These are phyloP conservation scores for Synchytrium microbalum DNA, from an alignment of 371 early-diverging fungal species.

Conservation along the genomic window DNA sequence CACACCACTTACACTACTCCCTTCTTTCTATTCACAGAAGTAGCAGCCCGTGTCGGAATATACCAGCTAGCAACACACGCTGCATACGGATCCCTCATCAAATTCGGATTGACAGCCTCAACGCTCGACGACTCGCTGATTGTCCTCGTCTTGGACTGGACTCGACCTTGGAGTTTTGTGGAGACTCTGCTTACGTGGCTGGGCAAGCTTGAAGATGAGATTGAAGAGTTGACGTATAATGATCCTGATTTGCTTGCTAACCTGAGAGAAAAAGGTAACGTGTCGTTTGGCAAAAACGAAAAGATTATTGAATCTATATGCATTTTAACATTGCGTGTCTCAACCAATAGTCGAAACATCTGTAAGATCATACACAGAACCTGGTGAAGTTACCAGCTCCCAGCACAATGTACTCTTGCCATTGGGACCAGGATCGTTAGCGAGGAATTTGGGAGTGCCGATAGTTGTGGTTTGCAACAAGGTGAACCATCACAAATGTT, in stretches of 20 bases:
- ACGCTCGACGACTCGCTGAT: slow-evolving; percentile 60
- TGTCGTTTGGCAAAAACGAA: not conserved
- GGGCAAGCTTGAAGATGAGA: slow-evolving; percentile 53
- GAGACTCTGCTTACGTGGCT: slow-evolving; percentile 76
- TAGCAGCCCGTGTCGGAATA: slow-evolving; percentile 73
- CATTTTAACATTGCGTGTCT: too few species aligned
- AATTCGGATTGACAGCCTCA: slow-evolving; percentile 62
- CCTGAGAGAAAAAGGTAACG: slow-evolving; percentile 60
- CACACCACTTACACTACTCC: slow-evolving; percentile 4
- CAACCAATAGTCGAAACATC: slow-evolving; percentile 43
- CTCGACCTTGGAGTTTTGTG: slow-evolving; percentile 81
- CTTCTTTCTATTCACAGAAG: slow-evolving; percentile 29
- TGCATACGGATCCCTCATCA: slow-evolving; percentile 64
- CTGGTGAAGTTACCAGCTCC: slow-evolving; percentile 14
- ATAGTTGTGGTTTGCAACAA: slow-evolving; percentile 83
- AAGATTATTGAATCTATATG: not conserved
- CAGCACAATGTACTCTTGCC: slow-evolving; percentile 54
- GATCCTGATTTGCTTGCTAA: slow-evolving; percentile 67
- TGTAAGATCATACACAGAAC: slow-evolving; percentile 53
- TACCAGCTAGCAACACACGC: slow-evolving; percentile 73
- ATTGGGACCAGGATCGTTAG: slow-evolving; percentile 70
- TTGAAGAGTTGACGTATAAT: slow-evolving; percentile 47
- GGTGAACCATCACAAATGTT: slow-evolving; percentile 38
- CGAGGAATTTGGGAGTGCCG: slow-evolving; percentile 80
- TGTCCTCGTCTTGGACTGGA: slow-evolving; percentile 84